Base-by-base conservation (phyloP, 805 yeast species). In the Priceomyces carsonii region DNA sequence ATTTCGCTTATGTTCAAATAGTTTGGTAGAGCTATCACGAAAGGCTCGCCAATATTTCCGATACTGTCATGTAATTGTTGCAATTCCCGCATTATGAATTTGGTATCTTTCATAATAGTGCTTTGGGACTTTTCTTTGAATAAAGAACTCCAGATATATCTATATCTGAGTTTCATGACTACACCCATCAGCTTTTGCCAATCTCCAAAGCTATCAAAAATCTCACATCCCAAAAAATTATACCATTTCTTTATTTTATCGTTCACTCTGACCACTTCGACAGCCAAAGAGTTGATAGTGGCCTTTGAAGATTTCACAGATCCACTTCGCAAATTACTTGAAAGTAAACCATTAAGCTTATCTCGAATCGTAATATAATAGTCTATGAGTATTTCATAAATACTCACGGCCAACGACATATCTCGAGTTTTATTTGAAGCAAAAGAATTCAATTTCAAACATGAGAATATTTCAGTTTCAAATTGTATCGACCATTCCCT, bases 1-100 rank as follows among this genome's bases (percentile, higher is more conserved):
- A 90, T 57, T 1, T 69, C 61, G 2, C 87, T 82, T 10, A 90
- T 76, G 37, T 71, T 63, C 1, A 69, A 63, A 45, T 73, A 83
- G 51, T 89, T 88, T 1, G 78, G 69, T 53, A 75, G 79, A 0
- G 57, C 48, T 0, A 82, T 59, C 6, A 59, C 52, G 2, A 69
- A 24, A 0, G 36, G 26, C 4, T 24, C 27, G 2, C 31, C 26
- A 3, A 37, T 17, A 5, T 24, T 16, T 9, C 29, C 29, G 7
- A 55, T 32, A 4, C 45, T 16, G 1, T 41, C 41, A 7, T 46
- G 29, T 26, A 55, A 18, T 26, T 40, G 45, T 17, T 47, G 30
- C n/a, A 64, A 36, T 20, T 56, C 53, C 9, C 32, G 32, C 14
- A 55, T 53, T 2, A 64, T 51, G 13, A 39, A 48, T 10, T 51